Conservation (phyloP, 148 eudicot genomes). For the Gaultheria prostrata region DNA sequence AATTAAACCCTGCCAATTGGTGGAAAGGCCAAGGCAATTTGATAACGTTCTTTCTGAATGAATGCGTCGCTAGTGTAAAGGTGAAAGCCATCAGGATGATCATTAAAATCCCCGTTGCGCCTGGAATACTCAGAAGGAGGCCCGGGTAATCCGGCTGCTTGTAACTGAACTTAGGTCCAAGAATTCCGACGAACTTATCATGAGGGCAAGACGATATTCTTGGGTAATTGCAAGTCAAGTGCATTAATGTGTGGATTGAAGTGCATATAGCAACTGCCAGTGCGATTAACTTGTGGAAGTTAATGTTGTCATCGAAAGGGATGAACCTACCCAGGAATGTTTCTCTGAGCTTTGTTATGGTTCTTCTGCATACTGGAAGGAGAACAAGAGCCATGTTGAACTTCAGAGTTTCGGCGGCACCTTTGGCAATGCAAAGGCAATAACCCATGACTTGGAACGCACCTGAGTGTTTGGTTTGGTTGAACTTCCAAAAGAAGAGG, state of each 20-base stretch:
- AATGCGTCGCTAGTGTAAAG: slow-evolving; percentile 75
- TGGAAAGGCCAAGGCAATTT: slow-evolving; percentile 71
- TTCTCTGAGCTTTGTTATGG: slow-evolving; percentile 76
- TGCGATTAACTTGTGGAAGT: slow-evolving; percentile 85
- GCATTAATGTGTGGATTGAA: slow-evolving; percentile 51
- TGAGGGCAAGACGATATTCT: slow-evolving; percentile 42
- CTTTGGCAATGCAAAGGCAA: slow-evolving; percentile 84
- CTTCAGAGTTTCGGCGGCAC: slow-evolving; percentile 82
- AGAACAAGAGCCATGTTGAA: slow-evolving; percentile 94
- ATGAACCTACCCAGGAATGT: slow-evolving; percentile 55
- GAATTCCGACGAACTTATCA: slow-evolving; percentile 31
- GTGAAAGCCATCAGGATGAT: slow-evolving; percentile 62
- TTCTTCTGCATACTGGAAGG: slow-evolving; percentile 89
- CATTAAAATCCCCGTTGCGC: slow-evolving; percentile 73
- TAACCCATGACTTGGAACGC: slow-evolving; percentile 65
- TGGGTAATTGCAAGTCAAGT: slow-evolving; percentile 64
- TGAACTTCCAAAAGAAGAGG: slow-evolving; percentile 65
- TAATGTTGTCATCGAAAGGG: slow-evolving; percentile 92
- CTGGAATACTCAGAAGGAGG: slow-evolving; percentile 45
- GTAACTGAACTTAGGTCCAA: slow-evolving; percentile 51
- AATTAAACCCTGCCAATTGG: slow-evolving; percentile 81
- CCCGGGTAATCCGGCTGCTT: slow-evolving; percentile 61
- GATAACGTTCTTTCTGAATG: slow-evolving; percentile 77
- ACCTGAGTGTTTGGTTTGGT: slow-evolving; percentile 24
- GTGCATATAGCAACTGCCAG: slow-evolving; percentile 55